These are phyloP conservation scores for Elymus sibiricus DNA, from an alignment of 176 grass and related monocot species.

Conservation along the genomic window DNA sequence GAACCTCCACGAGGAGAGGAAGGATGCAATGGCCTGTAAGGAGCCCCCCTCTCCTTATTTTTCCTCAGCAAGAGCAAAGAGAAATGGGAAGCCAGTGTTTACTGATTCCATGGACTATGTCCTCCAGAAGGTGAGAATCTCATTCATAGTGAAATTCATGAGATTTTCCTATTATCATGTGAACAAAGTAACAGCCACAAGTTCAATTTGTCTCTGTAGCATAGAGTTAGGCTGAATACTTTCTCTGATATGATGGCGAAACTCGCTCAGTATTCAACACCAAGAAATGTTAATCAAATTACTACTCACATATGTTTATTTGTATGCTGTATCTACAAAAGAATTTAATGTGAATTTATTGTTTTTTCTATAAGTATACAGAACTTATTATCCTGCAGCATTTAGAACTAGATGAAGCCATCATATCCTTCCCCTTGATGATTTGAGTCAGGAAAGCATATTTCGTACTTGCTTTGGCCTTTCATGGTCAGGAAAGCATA, in stretches of 20 bases:
- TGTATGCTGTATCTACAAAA: neutral
- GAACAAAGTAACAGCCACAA: neutral
- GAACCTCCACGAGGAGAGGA: constrained; percentile 28
- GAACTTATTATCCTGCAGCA: neutral
- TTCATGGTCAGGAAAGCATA: neutral
- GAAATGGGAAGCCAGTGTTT: constrained; percentile 44
- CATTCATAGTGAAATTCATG: constrained; percentile 14
- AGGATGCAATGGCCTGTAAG: constrained; percentile 15
- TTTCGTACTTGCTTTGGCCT: neutral
- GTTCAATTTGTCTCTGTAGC: neutral
- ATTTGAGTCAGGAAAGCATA: neutral
- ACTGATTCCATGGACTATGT: constrained; percentile 54
- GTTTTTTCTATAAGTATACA: neutral
- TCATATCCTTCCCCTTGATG: no score
- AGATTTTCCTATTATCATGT: constrained; percentile 22
- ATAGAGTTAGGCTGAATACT: neutral
- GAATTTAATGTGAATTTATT: constrained; percentile 12
- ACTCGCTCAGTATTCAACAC: neutral
- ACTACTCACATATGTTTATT: neutral
- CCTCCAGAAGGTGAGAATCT: constrained; percentile 66
- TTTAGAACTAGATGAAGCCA: neutral
- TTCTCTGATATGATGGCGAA: constrained; percentile 14
- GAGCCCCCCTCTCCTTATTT: constrained; percentile 39
- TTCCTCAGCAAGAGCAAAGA: constrained; percentile 34
- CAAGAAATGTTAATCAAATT: constrained; percentile 19